Evolutionary conservation across 2,329 filamentous ascomycete species (phyloP), one percentile per base, ranked within the genome.

Genomic region (Lecanosticta acicola): DNA sequence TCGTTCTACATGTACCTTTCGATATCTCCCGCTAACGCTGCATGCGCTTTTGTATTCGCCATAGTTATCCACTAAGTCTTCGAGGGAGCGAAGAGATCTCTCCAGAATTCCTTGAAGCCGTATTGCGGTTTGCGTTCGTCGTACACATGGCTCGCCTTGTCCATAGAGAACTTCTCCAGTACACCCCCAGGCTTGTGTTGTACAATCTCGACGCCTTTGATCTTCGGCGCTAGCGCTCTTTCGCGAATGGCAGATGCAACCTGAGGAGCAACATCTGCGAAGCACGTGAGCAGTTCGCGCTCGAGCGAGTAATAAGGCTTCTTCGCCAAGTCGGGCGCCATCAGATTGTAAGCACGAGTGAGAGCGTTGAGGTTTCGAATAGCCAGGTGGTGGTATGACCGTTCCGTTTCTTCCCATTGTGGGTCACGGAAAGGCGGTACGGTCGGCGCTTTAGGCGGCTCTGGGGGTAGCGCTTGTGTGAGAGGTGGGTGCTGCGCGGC

Each of bases 281-380:
- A 97, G 64, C 90, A 96, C 2, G 79, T 74, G 21, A 75, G 76
- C 13, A 97, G 74, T 68, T 98, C 93, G 39, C 91, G 80, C 36
- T 89, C 80, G 5, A 97, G 78, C 2, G 76, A 83, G 61, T 88
- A 89, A 66, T 97, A 97, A 0, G 91, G 87, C 66, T 95, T 95
- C 68, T 93, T 94, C 2, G 91, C 90, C 1, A 95, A 75, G 44
- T 88, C 84, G 0, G 93, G 93, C 0, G 93, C 91, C 81, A 94
- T 91, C 2, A 97, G 78, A 59, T 97, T 97, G 72, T 98, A 98
- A 11, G 86, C 86, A 19, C 93, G 80, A 5, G 88, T 84, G 39
- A 94, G 74, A 21, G 70, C 67, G 67, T 97, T 97, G 45, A 97
- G 79, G 46, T 87, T 81, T 38, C 78, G 76, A 54, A 98, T 78